Evolutionary conservation across 257 asterid species (phyloP).

Genomic region (Agastache rugosa): DNA sequence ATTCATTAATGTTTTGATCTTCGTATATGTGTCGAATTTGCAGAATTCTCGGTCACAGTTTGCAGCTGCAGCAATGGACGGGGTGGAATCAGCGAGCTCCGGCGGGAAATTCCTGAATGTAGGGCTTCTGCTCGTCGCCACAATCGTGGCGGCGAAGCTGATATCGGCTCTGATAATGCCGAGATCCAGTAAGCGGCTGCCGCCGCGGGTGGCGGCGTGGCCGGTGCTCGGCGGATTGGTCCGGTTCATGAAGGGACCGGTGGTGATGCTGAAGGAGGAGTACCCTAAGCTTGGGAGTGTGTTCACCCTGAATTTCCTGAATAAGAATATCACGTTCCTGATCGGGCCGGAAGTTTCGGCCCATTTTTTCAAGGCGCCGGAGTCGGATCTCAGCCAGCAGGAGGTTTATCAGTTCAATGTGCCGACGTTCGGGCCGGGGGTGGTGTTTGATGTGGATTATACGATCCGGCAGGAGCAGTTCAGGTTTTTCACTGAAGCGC

Average conservation of each 20-base stretch:
- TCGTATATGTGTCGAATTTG: not conserved
- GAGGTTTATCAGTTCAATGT: conserved; percentile 95
- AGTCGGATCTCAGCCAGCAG: conserved; percentile 94
- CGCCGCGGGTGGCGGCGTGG: conserved; percentile 66
- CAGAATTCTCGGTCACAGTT: conserved; percentile 6
- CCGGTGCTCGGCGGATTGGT: conserved; percentile 81
- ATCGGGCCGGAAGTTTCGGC: conserved; percentile 97
- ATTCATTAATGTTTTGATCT: not conserved
- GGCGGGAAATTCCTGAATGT: conserved; percentile 56
- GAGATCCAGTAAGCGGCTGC: conserved; percentile 73
- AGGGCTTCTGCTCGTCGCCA: conserved; percentile 72
- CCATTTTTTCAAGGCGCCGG: conserved; percentile 94
- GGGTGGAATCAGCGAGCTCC: conserved; percentile 40
- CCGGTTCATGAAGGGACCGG: conserved; percentile 79
- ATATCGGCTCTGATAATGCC: conserved; percentile 65
- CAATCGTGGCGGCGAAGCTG: conserved; percentile 70
- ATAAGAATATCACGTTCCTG: conserved; percentile 82
- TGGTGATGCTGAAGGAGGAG: conserved; percentile 86
- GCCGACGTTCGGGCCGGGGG: conserved; percentile 97
- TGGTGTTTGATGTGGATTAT: conserved; percentile 93
- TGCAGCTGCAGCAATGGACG: conserved; percentile 47
- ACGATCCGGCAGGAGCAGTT: conserved; percentile 91
- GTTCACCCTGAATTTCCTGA: conserved; percentile 69
- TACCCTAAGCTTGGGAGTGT: conserved; percentile 94
- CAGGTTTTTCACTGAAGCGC: conserved; percentile 93